These are phyloP conservation scores for Dactylellina haptotyla DNA, from an alignment of 2,329 filamentous ascomycete species.

Conservation along the genomic window DNA sequence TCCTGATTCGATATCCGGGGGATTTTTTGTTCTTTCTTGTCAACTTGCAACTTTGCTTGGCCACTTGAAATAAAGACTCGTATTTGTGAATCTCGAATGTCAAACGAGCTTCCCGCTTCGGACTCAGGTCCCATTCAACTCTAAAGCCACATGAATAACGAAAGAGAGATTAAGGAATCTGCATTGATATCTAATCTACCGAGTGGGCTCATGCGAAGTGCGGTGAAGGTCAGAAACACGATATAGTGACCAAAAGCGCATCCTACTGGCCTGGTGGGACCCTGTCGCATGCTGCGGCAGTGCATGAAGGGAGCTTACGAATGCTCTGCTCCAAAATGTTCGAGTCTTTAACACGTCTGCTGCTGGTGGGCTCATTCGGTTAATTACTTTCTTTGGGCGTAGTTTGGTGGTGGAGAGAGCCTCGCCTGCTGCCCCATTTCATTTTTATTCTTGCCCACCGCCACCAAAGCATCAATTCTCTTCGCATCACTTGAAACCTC, in stretches of 20 bases:
- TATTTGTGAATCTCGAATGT: neutral
- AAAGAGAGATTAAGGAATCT: neutral
- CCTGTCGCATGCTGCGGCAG: slow-evolving; percentile 27
- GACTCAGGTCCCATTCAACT: neutral
- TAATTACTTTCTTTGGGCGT: neutral
- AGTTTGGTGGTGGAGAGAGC: neutral
- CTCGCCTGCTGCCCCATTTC: neutral
- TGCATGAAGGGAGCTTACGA: slow-evolving; percentile 40
- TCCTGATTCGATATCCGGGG: too few relatives aligned
- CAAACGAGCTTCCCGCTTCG: neutral
- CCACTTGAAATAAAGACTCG: too few relatives aligned
- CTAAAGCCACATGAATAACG: neutral
- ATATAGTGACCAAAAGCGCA: slow-evolving; percentile 27
- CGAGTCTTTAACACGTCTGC: neutral
- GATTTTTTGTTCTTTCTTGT: too few relatives aligned
- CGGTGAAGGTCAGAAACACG: neutral
- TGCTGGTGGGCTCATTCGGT: neutral
- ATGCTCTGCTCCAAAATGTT: slow-evolving; percentile 1
- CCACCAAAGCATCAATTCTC: neutral
- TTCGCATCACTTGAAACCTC: neutral
- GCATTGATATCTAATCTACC: neutral
- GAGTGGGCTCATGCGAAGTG: neutral
- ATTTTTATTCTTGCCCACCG: neutral
- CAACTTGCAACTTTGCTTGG: too few relatives aligned
- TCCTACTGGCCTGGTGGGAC: neutral